Evolutionary conservation across 805 yeast genomes (phyloP).

Genomic region (Pichia nanzhaoensis): DNA sequence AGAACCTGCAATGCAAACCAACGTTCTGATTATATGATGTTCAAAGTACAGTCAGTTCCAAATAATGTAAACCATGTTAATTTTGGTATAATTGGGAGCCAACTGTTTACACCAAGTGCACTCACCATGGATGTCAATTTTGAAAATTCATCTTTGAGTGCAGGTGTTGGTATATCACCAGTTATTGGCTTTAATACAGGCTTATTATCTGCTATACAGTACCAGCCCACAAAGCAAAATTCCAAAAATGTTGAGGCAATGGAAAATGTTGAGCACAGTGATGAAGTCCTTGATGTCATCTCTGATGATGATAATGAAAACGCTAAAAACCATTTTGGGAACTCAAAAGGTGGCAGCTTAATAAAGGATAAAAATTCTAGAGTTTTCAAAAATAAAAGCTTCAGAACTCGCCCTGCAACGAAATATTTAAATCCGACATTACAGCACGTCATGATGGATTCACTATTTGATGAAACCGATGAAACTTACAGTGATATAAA

Average conservation of each 20-base stretch:
- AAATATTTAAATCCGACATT: constrained; percentile 17
- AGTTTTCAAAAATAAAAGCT: constrained; percentile 4
- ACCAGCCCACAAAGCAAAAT: background rate
- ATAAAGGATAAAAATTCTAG: constrained; percentile 2
- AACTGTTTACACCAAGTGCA: constrained; percentile 11
- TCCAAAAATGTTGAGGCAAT: background rate
- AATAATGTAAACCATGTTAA: constrained; percentile 2
- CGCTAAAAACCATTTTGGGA: background rate
- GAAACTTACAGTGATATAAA: background rate
- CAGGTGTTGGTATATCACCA: constrained; percentile 11
- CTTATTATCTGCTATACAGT: constrained; percentile 10
- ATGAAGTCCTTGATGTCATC: background rate
- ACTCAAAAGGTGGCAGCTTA: background rate
- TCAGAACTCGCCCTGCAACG: background rate
- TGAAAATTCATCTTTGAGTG: constrained; percentile 2
- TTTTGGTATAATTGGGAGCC: constrained; percentile 9
- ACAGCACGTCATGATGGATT: constrained; percentile 14
- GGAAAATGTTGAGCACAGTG: background rate
- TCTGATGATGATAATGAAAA: background rate
- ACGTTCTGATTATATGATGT: constrained; percentile 9
- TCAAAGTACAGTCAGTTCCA: constrained; percentile 2
- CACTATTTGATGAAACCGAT: constrained; percentile 7
- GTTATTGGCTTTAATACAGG: constrained; percentile 16
- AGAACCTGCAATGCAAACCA: background rate
- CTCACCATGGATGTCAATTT: constrained; percentile 5